These are phyloP conservation scores for Hamamelis virginiana DNA, from an alignment of 164 flowering plant species.

Conservation along the genomic window DNA sequence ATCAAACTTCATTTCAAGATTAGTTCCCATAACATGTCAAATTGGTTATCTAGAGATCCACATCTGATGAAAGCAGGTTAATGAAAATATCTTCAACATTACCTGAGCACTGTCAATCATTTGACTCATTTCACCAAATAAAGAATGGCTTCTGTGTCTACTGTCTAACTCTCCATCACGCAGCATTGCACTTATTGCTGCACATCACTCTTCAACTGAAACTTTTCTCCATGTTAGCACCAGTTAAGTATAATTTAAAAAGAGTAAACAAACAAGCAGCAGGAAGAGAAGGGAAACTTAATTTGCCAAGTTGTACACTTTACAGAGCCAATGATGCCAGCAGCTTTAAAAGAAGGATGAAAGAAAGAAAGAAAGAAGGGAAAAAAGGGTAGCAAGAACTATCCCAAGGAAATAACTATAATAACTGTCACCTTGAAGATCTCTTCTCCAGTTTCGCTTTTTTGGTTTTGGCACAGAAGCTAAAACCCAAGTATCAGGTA, in stretches of 20 bases:
- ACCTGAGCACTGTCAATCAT: background rate
- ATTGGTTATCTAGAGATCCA: background rate
- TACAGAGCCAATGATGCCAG: slow-evolving; percentile 24
- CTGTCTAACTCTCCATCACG: background rate
- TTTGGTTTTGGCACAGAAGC: slow-evolving; percentile 23
- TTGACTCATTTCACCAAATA: background rate
- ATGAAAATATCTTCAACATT: background rate
- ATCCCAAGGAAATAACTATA: slow-evolving; percentile 21
- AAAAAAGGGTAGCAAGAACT: slow-evolving; percentile 10
- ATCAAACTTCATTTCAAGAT: too few species aligned
- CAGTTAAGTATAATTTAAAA: too few species aligned
- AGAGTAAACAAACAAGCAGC: background rate
- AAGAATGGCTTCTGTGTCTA: background rate
- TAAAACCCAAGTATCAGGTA: slow-evolving; percentile 25
- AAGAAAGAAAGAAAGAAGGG: background rate
- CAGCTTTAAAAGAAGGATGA: slow-evolving; percentile 6
- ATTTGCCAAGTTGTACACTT: slow-evolving; percentile 26
- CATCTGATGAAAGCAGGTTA: background rate
- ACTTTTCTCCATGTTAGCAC: background rate
- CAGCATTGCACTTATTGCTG: background rate
- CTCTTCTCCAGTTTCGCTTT: slow-evolving; percentile 18
- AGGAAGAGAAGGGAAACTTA: slow-evolving; percentile 8
- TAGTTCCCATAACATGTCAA: too few species aligned
- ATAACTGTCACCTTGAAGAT: slow-evolving; percentile 26
- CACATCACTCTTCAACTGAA: background rate